These are phyloP conservation scores for Podospora conica DNA, from an alignment of 495 filamentous ascomycete genomes.

Conservation along the genomic window DNA sequence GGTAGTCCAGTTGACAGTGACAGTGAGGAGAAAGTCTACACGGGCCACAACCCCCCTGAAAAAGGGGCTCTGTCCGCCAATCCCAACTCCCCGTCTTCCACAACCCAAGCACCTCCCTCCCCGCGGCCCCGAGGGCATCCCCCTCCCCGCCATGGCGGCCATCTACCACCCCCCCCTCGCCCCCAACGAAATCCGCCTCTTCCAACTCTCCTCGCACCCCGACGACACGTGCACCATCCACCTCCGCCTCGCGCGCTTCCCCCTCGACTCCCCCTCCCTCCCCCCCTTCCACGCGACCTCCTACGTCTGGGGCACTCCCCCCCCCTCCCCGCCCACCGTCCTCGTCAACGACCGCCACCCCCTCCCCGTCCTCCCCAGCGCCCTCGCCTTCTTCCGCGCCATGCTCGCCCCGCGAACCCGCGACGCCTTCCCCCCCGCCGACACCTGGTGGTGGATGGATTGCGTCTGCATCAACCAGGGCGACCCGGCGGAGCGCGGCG, in stretches of 20 bases:
- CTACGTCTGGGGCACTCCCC: conserved; percentile 5
- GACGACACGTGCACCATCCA: not conserved
- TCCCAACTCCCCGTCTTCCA: not conserved
- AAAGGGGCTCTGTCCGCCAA: no score
- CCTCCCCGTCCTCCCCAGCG: not conserved
- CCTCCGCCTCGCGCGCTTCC: not conserved
- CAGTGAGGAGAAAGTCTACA: not conserved
- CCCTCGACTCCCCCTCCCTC: not conserved
- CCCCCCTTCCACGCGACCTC: conserved; percentile 8
- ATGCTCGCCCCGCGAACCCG: not conserved
- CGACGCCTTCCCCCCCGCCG: not conserved
- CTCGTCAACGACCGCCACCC: not conserved
- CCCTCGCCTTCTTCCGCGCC: not conserved
- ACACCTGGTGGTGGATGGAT: conserved; percentile 22
- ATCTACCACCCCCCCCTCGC: not conserved
- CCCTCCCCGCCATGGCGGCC: no score
- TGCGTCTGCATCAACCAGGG: conserved; percentile 29
- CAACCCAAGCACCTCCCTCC: not conserved
- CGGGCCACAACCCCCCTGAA: not conserved
- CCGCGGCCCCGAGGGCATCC: not conserved
- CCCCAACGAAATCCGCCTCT: conserved; percentile 2
- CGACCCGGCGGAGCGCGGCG: conserved; percentile 18
- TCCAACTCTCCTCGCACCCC: not conserved
- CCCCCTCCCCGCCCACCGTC: not conserved
- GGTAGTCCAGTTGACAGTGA: no score